phyloP scores from a whole-genome alignment of 352 stramenopile species.

The Globisporangium recalcitrans region DNA sequence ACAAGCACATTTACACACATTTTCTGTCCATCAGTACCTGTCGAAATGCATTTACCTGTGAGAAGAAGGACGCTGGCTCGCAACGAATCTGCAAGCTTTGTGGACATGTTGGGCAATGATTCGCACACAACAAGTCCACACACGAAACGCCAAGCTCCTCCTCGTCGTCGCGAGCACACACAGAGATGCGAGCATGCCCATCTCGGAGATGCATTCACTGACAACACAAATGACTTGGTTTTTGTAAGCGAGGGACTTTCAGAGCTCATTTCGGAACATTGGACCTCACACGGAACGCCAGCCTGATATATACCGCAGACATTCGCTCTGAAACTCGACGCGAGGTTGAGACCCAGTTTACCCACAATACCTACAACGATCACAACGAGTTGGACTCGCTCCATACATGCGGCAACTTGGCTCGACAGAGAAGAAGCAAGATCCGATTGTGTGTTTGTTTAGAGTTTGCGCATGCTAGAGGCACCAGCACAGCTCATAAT shows the following conservation, averaged over 20 bases:
- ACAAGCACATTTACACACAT: no score
- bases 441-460: no score
- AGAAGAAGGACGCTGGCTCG: not conserved
- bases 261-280: not conserved
- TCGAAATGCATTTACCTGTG: not conserved
- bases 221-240: not conserved
- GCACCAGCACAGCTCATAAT: no score
- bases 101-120: not conserved
- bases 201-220: constrained; percentile 3
- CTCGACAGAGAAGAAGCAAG: no score
- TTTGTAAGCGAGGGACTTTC: not conserved
- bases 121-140: not conserved
- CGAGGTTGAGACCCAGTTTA: not conserved
- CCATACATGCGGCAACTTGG: no score
- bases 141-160: not conserved
- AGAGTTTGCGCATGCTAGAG: no score
- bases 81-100: not conserved
- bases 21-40: no score
- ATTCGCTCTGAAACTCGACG: not conserved
- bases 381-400: not conserved
- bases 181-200: not conserved
- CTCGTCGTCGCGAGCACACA: not conserved
- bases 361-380: not conserved
- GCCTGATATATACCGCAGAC: constrained; percentile 8
- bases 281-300: not conserved